A percentile compares a stretch with the other conserved stretches of the same genome.
These are phyloP conservation scores for Phyllosticta paracitricarpa DNA, from an alignment of 2,329 filamentous ascomycete genomes.

Conservation along the genomic window DNA sequence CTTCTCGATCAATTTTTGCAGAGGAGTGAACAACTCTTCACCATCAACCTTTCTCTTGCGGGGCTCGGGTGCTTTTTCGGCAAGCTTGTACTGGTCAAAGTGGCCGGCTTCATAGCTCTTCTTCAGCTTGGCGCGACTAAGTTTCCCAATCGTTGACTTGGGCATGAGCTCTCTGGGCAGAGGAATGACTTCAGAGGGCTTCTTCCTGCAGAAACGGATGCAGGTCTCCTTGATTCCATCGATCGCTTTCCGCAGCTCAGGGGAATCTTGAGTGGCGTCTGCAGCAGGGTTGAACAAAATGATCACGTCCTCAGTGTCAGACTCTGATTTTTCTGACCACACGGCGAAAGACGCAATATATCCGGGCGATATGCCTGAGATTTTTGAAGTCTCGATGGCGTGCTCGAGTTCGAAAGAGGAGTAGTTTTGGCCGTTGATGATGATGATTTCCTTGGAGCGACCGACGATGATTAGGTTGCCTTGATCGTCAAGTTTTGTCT, in stretches of 20 bases:
- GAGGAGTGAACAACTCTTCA: background rate
- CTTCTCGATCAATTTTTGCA: constrained; percentile 1
- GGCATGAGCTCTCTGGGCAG: constrained; percentile 6
- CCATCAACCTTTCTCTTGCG: background rate
- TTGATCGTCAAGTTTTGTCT: constrained; percentile 16
- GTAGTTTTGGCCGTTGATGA: constrained; percentile 21
- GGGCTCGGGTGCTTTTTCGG: background rate
- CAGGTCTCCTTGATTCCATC: constrained; percentile 1
- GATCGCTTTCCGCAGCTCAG: background rate
- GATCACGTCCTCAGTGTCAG: constrained; percentile 7
- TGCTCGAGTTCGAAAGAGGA: constrained; percentile 16
- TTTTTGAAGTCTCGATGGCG: constrained; percentile 14
- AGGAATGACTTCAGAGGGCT: background rate
- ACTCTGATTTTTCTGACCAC: constrained; percentile 1
- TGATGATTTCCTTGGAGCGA: constrained; percentile 19
- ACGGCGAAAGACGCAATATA: constrained; percentile 8
- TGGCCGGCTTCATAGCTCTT: background rate
- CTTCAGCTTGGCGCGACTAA: constrained; percentile 9
- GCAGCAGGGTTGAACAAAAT: constrained; percentile 5
- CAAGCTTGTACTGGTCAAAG: constrained; percentile 5
- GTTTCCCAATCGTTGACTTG: constrained; percentile 9
- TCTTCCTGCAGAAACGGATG: constrained; percentile 9
- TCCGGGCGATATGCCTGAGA: constrained; percentile 9
- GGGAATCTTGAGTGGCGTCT: constrained; percentile 1
- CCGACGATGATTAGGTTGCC: constrained; percentile 17